Base-by-base conservation (phyloP, 768 basidiomycete genomes). In the Lyophyllum atratum region DNA sequence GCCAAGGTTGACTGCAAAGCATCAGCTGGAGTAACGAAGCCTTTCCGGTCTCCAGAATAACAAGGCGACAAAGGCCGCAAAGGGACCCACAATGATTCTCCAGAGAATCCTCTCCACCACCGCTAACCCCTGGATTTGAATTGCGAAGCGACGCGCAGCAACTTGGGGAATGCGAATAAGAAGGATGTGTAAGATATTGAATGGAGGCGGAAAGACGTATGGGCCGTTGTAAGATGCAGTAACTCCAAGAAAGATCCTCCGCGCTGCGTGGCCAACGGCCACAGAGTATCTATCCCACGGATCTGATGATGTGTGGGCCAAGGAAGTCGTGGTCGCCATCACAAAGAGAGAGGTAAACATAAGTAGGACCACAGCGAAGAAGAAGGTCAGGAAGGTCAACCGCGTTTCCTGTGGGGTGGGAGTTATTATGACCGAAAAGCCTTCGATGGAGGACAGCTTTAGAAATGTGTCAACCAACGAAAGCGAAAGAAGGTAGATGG, bases 201-300 rank as follows among this genome's bases (percentile, higher is more conserved):
- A 74, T 0, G 83, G 84, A 5, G 81, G 72, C 2, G 82, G 82
- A 59, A 83, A 86, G 46, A 63, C 65, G 54, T 78, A 75, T 2
- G 74, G 70, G 6, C 58, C 56, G 1, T 72, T 60, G 57, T 80
- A 84, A 5, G 55, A 49, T 21, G 66, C 49, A 24, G 80, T 74
- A 19, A 75, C 68, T 22, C 64, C 64, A 22, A 72, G 64, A 58
- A 81, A 80, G 1, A 66, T 54, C 39, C 68, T 68, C 26, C 83
- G 80, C 21, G 85, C 81, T 22, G 69, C 64, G 5, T 73, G 56
- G 8, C 84, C 84, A 14, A 81, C 68, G 2, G 64, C 50, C 12
- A 49, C 42, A 4, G 82, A 76, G 66, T 80, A 86, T 22, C 73
- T 70, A 59, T 85, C 82, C 85, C 85, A 86, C 12, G 55, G 56